Evolutionary conservation across 306 rosid genomes (phyloP).

Genomic region (Medicago ruthenica): DNA sequence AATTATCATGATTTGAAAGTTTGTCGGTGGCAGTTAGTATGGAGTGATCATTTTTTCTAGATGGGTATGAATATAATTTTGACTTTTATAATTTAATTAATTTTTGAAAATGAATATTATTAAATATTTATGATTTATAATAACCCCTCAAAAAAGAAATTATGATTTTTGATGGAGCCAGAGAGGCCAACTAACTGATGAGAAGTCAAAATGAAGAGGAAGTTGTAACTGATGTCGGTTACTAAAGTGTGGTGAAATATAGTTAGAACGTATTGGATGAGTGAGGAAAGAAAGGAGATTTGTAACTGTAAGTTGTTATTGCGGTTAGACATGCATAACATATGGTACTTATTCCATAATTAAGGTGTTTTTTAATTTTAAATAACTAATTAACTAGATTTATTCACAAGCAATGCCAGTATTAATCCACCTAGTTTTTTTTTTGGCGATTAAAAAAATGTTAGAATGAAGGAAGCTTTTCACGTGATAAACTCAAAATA

Average conservation of each 20-base stretch:
- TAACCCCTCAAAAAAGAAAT: no score
- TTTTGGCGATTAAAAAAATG: no score
- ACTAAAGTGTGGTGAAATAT: constrained; percentile 29
- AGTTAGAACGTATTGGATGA: constrained; percentile 36
- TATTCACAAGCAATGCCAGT: not conserved
- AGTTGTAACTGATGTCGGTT: constrained; percentile 39
- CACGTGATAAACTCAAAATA: no score
- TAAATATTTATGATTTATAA: no score
- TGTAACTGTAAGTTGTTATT: constrained; percentile 46
- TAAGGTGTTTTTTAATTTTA: constrained; percentile 10
- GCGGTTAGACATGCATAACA: constrained; percentile 50
- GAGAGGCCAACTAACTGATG: constrained; percentile 33
- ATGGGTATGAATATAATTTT: constrained; percentile 28
- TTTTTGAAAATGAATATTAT: no score
- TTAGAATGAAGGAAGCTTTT: no score
- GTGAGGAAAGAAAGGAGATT: constrained; percentile 19
- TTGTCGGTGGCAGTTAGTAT: constrained; percentile 34
- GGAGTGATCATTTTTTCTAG: constrained; percentile 2
- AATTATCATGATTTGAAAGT: not conserved
- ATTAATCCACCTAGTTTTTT: not conserved
- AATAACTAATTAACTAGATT: not conserved
- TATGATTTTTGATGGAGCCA: not conserved
- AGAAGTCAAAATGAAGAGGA: constrained; percentile 29
- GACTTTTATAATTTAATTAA: not conserved
- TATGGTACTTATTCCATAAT: not conserved